phyloP scores from a whole-genome alignment of 1,284 basidiomycete species.

The Thelephora terrestris region DNA sequence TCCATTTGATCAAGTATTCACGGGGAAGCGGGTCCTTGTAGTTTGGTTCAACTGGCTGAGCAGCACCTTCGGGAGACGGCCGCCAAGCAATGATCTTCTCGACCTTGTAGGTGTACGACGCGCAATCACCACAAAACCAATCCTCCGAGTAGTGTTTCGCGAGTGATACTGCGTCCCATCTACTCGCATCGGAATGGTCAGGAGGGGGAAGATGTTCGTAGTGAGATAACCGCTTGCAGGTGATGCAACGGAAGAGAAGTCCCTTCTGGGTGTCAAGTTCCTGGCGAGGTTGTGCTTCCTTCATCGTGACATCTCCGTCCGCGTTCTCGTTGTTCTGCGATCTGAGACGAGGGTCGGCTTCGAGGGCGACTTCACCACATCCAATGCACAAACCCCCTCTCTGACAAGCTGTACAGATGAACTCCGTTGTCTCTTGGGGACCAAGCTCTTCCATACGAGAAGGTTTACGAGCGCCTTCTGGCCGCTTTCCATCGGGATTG shows the following conservation, averaged over 20 bases:
- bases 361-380: conserved; percentile 51
- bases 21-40: conserved; percentile 59
- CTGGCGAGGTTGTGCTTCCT: conserved; percentile 12
- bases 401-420: conserved; percentile 68
- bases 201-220: conserved; percentile 63
- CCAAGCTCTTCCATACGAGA: conserved; percentile 35
- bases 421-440: conserved; percentile 60
- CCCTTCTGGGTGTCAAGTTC: conserved; percentile 23
- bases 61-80: conserved; percentile 55
- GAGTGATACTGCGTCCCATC: conserved; percentile 30
- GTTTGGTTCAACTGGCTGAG: conserved; percentile 45
- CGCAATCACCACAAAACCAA: conserved; percentile 79
- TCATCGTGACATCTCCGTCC: conserved; percentile 25
- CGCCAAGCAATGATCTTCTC: conserved; percentile 92
- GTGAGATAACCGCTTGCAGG: conserved; percentile 74
- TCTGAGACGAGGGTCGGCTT: conserved; percentile 26
- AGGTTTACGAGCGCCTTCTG: conserved; percentile 15
- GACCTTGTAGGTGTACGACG: conserved; percentile 59
- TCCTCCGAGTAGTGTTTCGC: conserved; percentile 56
- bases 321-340: not conserved
- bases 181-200: conserved; percentile 25
- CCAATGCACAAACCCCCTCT: conserved; percentile 71
- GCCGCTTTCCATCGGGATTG: conserved; percentile 6
- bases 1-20: conserved; percentile 89
- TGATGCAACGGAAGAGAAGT: conserved; percentile 70